Evolutionary conservation across 495 filamentous ascomycete genomes (phyloP).

Genomic region (Podospora appendiculata): DNA sequence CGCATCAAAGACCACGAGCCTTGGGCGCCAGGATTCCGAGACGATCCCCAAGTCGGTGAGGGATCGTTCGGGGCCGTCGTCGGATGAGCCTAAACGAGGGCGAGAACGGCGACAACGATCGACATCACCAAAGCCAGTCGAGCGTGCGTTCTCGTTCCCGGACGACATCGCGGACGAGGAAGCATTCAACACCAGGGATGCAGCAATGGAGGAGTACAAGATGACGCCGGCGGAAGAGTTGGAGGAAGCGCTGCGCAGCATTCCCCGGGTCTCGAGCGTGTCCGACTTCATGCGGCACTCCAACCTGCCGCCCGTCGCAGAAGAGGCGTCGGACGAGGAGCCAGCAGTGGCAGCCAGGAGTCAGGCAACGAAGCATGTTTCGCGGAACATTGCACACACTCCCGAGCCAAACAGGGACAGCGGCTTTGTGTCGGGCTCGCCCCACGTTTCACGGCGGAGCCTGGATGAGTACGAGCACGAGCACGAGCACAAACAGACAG

Average conservation of each 20-base stretch:
- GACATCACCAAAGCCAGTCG: constrained; percentile 17
- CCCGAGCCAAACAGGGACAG: constrained; percentile 42
- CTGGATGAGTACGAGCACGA: constrained; percentile 6
- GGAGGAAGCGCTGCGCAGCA: constrained; percentile 2
- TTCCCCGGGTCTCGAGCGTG: constrained; percentile 21
- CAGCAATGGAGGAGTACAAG: constrained; percentile 3
- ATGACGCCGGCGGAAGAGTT: constrained; percentile 1
- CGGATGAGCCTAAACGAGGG: constrained; percentile 2
- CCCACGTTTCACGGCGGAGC: constrained; percentile 23
- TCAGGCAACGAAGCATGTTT: background rate
- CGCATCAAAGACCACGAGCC: constrained; percentile 1
- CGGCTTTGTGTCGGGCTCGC: constrained; percentile 35
- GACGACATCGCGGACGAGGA: constrained; percentile 31
- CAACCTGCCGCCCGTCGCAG: constrained; percentile 34
- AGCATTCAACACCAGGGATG: constrained; percentile 17
- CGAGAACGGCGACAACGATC: constrained; percentile 11
- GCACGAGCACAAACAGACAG: constrained; percentile 10
- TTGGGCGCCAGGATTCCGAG: constrained; percentile 27
- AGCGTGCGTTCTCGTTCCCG: constrained; percentile 26
- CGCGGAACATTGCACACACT: constrained; percentile 3
- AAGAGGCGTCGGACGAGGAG: constrained; percentile 34
- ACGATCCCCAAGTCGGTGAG: constrained; percentile 23
- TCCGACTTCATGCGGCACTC: constrained; percentile 28
- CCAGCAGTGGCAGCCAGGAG: background rate
- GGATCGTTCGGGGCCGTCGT: background rate